These are phyloP conservation scores for Tephrocybe rancida DNA, from an alignment of 768 basidiomycete genomes.

Conservation along the genomic window DNA sequence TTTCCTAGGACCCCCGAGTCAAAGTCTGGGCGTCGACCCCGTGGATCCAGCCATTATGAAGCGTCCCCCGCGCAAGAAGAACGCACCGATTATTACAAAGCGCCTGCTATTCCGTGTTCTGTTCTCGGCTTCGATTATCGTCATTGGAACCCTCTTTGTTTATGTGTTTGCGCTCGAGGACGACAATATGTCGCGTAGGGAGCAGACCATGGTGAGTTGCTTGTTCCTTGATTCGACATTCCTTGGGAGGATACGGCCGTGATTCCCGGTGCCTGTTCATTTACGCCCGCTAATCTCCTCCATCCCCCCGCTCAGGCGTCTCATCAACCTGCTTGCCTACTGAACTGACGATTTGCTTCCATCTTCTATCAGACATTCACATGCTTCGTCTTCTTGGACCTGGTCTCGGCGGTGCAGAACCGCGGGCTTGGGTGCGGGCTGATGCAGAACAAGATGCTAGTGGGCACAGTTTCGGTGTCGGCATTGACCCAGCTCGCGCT, in stretches of 20 bases:
- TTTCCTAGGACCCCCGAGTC: conserved; percentile 82
- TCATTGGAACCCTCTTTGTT: conserved; percentile 84
- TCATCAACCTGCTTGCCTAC: neutral
- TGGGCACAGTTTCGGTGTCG: conserved; percentile 86
- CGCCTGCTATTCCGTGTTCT: conserved; percentile 77
- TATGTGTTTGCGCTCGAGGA: conserved; percentile 85
- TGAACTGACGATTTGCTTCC: neutral
- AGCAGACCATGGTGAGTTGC: conserved; percentile 90
- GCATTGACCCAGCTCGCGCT: conserved; percentile 82
- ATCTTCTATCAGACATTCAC: conserved; percentile 78
- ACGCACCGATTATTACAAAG: conserved; percentile 82
- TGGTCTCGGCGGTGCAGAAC: conserved; percentile 93
- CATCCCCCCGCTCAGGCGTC: neutral
- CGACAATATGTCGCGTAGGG: conserved; percentile 79
- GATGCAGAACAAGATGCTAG: conserved; percentile 85
- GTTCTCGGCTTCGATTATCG: conserved; percentile 94
- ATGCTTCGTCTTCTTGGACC: conserved; percentile 95
- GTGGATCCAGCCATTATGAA: conserved; percentile 94
- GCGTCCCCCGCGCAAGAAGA: conserved; percentile 89
- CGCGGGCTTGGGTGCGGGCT: conserved; percentile 88
- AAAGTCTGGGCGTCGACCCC: conserved; percentile 95
- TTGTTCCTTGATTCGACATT: neutral
- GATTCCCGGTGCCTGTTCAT: conserved; percentile 3
- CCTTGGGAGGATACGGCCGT: neutral
- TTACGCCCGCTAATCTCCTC: neutral